phyloP scores from a whole-genome alignment of 257 asterid species.

The Solanum microdontum region DNA sequence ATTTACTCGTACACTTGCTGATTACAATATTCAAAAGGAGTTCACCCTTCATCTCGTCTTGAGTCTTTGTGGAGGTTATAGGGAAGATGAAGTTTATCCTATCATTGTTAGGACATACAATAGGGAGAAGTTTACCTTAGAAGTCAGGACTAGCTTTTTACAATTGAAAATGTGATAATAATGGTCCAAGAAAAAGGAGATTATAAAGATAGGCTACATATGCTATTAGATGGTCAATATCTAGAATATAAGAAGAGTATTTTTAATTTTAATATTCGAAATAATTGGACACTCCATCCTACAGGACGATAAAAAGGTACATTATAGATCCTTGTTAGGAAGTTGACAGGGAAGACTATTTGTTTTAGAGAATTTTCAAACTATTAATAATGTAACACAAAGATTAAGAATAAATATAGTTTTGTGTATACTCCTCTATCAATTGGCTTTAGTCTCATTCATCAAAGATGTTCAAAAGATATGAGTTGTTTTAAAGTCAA shows the following conservation, averaged over 20 bases:
- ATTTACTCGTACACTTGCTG: not conserved
- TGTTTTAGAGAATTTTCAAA: not conserved
- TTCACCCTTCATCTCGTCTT: not conserved
- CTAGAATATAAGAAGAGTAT: not conserved
- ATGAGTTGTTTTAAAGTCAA: not conserved
- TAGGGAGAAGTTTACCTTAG: not conserved
- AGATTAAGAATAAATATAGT: not conserved
- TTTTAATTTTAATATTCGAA: not conserved
- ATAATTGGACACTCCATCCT: not conserved
- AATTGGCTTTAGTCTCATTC: not conserved
- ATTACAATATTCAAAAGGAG: not conserved
- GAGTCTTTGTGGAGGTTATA: not conserved
- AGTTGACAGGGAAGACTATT: not conserved
- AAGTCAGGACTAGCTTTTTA: not conserved
- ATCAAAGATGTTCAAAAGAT: not conserved
- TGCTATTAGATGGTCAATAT: slow-evolving; percentile 5
- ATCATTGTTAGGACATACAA: not conserved
- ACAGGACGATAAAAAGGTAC: not conserved
- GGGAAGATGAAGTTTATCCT: not conserved
- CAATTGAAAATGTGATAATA: not conserved
- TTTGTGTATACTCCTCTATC: not conserved
- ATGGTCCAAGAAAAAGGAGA: not conserved
- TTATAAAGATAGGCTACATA: not conserved
- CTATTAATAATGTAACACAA: not conserved
- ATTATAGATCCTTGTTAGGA: not conserved